Percentiles rank a stretch among this genome's conserved stretches.
Conservation (phyloP, 1,284 basidiomycete species). For the Ceratobasidium sp. region DNA sequence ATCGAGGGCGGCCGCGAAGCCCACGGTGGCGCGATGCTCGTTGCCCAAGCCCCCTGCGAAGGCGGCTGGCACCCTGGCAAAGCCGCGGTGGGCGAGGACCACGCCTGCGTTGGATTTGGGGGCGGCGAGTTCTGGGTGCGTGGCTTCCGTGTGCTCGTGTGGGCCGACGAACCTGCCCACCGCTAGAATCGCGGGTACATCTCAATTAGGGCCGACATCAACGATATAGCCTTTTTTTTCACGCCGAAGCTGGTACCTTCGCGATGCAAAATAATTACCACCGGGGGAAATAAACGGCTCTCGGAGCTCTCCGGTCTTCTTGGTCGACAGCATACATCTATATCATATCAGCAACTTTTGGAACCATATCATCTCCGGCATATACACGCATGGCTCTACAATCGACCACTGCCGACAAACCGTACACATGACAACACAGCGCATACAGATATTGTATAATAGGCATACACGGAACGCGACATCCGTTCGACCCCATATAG, state of each 20-base stretch:
- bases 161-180: conserved; percentile 24
- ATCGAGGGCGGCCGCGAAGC: conserved; percentile 56
- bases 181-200: neutral
- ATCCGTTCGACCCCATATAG: conserved; percentile 1
- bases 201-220: conserved; percentile 6
- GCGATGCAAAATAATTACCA: conserved; percentile 1
- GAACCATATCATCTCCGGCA: neutral
- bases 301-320: neutral
- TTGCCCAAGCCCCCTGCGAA: conserved; percentile 54
- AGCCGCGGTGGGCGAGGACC: conserved; percentile 51
- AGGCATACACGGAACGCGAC: conserved; percentile 26
- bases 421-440: conserved; percentile 28
- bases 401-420: neutral
- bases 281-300: conserved; percentile 17
- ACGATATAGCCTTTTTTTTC: neutral
- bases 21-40: conserved; percentile 52
- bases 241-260: conserved; percentile 12
- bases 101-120: conserved; percentile 55
- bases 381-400: neutral
- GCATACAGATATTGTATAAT: conserved; percentile 38
- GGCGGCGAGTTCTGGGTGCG: conserved; percentile 55
- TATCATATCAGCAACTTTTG: conserved; percentile 4
- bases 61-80: conserved; percentile 50
- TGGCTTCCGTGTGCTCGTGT: conserved; percentile 54
- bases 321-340: conserved; percentile 1